Evolutionary conservation across 257 asterid species (phyloP), one percentile per base, ranked within the genome.

Genomic region (Solanum pennellii): DNA sequence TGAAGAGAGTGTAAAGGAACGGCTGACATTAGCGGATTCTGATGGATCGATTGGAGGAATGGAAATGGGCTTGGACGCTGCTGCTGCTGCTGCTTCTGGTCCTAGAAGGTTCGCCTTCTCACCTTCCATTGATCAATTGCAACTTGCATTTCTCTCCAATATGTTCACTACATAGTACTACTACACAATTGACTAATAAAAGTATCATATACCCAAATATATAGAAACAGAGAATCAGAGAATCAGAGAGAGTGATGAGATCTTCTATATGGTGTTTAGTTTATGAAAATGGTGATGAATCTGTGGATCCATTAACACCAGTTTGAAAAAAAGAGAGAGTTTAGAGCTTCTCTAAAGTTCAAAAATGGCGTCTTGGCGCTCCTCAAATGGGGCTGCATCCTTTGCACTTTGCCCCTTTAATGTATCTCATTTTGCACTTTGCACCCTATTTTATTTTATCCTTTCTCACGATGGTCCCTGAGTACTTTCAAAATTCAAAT

Each of bases 71-170:
- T 90, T 90, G 76, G 93, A 80, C 69, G 16, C 90, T 82, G 88
- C 90, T 84, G 91, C 91, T 66, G 16, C 90, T 82, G 88, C 90
- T 37, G 91, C 91, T 69, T 31, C 89, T 75, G 91, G 94, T 87
- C 83, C 91, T 90, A 94, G 97, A 93, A 92, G 94, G 91, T 95
- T 94, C 92, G 94, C 89, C 91, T 92, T 92, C 93, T 96, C 97
- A 93, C 94, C 96, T 91, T 96, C 96, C 98, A 95, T 95, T 87
- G 96, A 91, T 89, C 86, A 88, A 79, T 79, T 79, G 65, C 84
- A 29, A 79, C 41, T 79, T 79, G 84, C 84, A 79, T 79, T 87
- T 83, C 91, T 84, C 91, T 90, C 66, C 68, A 49, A 80, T 29
- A 8, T 47, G 42, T 29, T 44, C 39, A 49, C 84, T 2, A 47